Evolutionary conservation across 2,329 filamentous ascomycete species (phyloP), one percentile per base, ranked within the genome.

Genomic region (Trichophyton benhamiae): DNA sequence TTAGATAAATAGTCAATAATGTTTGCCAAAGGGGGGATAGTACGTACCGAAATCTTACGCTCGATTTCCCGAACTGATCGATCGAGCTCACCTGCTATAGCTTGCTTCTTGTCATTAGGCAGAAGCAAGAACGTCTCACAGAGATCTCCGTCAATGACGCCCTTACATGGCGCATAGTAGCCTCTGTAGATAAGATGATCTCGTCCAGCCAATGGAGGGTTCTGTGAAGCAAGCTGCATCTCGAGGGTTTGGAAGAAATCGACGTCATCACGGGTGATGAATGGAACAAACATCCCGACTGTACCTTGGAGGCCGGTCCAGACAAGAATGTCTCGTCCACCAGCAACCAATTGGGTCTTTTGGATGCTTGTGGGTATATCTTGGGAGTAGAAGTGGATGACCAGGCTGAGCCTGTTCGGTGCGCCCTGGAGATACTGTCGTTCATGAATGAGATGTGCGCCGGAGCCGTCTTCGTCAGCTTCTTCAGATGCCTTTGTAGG

Each of bases 241-340:
- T 99, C 94, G 25, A 99, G 80, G 64, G 84, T 90, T 73, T 96
- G 91, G 83, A 99, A 99, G 77, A 99, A 97, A 73, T 97, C 94
- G 58, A 95, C 89, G 69, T 97, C 92, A 71, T 97, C 91, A 42
- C 95, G 87, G 65, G 86, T 87, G 55, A 91, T 79, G 71, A 99
- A 97, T 0, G 95, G 94, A 55, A 99, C 87, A 57, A 99, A 81
- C 60, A 96, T 89, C 57, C 92, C 94, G 44, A 99, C 84, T 0
- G 94, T 97, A 57, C 94, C 95, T 75, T 96, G 92, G 17, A 99
- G 79, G 20, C 95, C 95, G 66, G 87, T 88, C 94, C 94, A 99
- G 59, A 99, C 81, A 1, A 99, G 78, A 46, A 97, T 84, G 65
- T 96, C 91, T 66, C 92, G 87, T 3, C 94, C 94, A 68, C 94